Evolutionary conservation across 1,139 yeast genomes (phyloP).

Genomic region (Nakaseomyces kungkrabaensis): DNA sequence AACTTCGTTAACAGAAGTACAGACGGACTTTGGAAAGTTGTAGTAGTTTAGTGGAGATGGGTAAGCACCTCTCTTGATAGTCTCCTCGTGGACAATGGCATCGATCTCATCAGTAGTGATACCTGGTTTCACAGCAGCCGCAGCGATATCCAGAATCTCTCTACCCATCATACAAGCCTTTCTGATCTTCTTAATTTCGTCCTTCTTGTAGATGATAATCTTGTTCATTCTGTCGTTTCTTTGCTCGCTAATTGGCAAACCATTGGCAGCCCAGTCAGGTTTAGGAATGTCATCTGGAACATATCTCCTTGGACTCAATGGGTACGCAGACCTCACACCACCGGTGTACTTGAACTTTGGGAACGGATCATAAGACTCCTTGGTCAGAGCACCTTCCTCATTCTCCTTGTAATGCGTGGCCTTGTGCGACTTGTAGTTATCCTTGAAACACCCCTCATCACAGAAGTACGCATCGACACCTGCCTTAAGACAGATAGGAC

Average conservation of each 20-base stretch:
- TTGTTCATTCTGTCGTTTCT: conserved; percentile 58
- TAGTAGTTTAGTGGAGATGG: conserved; percentile 95
- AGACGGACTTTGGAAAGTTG: conserved; percentile 85
- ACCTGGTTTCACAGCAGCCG: conserved; percentile 75
- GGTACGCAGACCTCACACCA: conserved; percentile 65
- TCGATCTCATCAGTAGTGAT: conserved; percentile 91
- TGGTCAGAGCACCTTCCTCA: conserved; percentile 26
- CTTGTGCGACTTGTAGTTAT: conserved; percentile 57
- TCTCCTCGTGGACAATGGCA: conserved; percentile 74
- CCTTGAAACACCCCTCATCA: conserved; percentile 73
- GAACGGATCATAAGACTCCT: conserved; percentile 69
- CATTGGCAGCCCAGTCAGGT: conserved; percentile 82
- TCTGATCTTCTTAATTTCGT: conserved; percentile 64
- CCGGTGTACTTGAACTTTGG: conserved; percentile 73
- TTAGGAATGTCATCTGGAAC: conserved; percentile 61
- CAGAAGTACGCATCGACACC: conserved; percentile 62
- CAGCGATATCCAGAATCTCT: conserved; percentile 81
- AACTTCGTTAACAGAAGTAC: conserved; percentile 90
- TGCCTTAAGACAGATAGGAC: conserved; percentile 83
- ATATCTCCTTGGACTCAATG: conserved; percentile 59
- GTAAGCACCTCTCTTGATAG: conserved; percentile 80
- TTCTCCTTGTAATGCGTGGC: conserved; percentile 38
- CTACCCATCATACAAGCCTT: conserved; percentile 69
- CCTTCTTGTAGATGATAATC: conserved; percentile 51
- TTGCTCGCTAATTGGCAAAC: conserved; percentile 73